Base-by-base conservation (phyloP, 495 filamentous ascomycete genomes). In the Acidomyces sp. region DNA sequence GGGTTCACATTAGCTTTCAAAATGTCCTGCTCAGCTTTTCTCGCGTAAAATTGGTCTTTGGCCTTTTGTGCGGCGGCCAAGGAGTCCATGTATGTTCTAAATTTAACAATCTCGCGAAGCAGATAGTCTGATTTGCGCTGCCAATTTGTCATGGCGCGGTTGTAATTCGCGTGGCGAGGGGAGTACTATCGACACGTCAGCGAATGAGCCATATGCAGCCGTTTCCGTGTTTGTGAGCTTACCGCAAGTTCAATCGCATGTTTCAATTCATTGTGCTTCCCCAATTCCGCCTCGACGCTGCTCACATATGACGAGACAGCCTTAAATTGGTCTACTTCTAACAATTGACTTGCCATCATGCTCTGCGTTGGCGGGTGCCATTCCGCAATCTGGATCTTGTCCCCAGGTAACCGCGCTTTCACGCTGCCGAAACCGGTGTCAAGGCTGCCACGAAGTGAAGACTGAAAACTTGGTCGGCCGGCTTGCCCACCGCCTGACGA, bases 101-200 rank as follows among this genome's bases (percentile, higher is more conserved):
- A 96, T 55, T 96, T 99, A 51, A 94, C 82, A 55, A 88, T 95
- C 62, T 99, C 90, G n/a, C 79, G 69, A 16, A 96, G 65, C 28
- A 99, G 62, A 57, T 96, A 93, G 22, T 78, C 77, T 26, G 82
- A 88, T 62, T 95, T 95, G 40, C 79, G 74, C 65, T 99, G 86
- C 92, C 92, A 99, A 57, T 99, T 99, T 3, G 77, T 67, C 78
- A 94, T 78, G 1, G 88, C 83, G 60, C 82, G 87, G 34, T 62
- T 61, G 17, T 74, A 67, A 56, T 96, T 99, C 16, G 75, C 72
- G 40, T 87, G 79, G 18, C 88, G 75, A 1, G 85, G 84, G 16
- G 86, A 85, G 57, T 92, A 97, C 46, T 74, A 34, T 30, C 11
- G 5, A 4, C 0, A 38, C 17, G 30, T 48, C 30, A 52, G 24